These are phyloP conservation scores for Pulveroboletus sp. DNA, from an alignment of 768 basidiomycete species.

Conservation along the genomic window DNA sequence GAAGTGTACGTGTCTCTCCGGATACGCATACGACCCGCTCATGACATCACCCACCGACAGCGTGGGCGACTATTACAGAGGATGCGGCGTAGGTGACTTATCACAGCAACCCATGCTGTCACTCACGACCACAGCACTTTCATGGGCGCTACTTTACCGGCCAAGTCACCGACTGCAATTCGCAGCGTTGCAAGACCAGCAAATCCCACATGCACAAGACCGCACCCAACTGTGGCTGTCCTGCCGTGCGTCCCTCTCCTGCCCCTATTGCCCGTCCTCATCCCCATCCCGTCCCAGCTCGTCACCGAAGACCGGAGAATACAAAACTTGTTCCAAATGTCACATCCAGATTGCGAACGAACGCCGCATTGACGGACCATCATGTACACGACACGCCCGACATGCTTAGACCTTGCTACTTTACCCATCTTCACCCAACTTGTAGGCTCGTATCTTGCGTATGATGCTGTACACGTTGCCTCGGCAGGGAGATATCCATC, in stretches of 20 bases:
- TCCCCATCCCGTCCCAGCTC: slow-evolving; percentile 18
- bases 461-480: slow-evolving; percentile 10
- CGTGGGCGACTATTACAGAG: slow-evolving; percentile 37
- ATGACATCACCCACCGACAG: slow-evolving; percentile 15
- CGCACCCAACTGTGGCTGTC: slow-evolving; percentile 33
- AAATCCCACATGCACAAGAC: slow-evolving; percentile 34
- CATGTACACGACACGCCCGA: slow-evolving; percentile 1
- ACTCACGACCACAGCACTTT: slow-evolving; percentile 29
- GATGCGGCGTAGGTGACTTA: slow-evolving; percentile 32
- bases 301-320: slow-evolving; percentile 36
- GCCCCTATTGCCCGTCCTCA: slow-evolving; percentile 15
- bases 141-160: slow-evolving; percentile 38
- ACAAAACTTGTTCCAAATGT: slow-evolving; percentile 35
- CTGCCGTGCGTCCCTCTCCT: slow-evolving; percentile 17
- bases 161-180: slow-evolving; percentile 30
- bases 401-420: slow-evolving; percentile 14
- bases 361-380: slow-evolving; percentile 11
- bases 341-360: slow-evolving; percentile 32
- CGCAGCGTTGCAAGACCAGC: slow-evolving; percentile 33
- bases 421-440: slow-evolving; percentile 14
- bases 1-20: slow-evolving; percentile 29
- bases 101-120: not conserved
- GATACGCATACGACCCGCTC: not conserved
- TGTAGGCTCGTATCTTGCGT: slow-evolving; percentile 13
- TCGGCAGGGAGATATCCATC: slow-evolving; percentile 5